Conservation (phyloP, 208 protist species). For the Wallacemonas sp. region DNA sequence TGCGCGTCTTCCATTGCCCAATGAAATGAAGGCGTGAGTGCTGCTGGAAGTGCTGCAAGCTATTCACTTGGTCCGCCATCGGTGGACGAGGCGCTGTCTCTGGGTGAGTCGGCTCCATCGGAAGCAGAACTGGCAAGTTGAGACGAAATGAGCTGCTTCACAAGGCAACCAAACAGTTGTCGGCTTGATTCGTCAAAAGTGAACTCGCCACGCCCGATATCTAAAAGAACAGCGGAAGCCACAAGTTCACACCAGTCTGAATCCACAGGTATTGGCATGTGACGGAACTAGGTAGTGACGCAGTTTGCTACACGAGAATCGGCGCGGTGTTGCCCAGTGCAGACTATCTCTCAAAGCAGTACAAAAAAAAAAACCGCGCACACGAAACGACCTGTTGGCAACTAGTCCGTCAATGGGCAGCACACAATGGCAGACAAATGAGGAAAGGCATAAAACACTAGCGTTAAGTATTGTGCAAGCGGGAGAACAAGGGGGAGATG, state of each 20-base stretch:
- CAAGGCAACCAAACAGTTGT: not conserved
- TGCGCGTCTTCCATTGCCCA: constrained; percentile 87
- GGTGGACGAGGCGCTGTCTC: not conserved
- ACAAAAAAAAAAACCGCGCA: no score
- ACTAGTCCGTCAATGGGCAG: no score
- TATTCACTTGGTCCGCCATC: constrained; percentile 67
- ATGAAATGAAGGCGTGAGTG: constrained; percentile 94
- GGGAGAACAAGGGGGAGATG: no score
- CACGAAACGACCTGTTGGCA: no score
- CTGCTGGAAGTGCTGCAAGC: constrained; percentile 84
- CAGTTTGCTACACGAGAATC: no score
- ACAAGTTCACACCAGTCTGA: not conserved
- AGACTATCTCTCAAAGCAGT: no score
- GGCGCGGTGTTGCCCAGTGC: no score
- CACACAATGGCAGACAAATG: no score
- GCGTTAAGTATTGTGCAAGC: no score
- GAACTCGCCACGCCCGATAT: constrained; percentile 5
- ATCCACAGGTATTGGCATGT: constrained; percentile 2
- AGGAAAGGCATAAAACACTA: no score
- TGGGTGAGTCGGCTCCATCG: not conserved
- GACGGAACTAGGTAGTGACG: no score
- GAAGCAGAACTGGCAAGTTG: no score
- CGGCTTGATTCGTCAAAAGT: not conserved
- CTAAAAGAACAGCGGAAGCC: not conserved
- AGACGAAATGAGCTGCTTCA: not conserved